Evolutionary conservation across 1,139 yeast species (phyloP).

Genomic region (Debaryomyces robertsiae): DNA sequence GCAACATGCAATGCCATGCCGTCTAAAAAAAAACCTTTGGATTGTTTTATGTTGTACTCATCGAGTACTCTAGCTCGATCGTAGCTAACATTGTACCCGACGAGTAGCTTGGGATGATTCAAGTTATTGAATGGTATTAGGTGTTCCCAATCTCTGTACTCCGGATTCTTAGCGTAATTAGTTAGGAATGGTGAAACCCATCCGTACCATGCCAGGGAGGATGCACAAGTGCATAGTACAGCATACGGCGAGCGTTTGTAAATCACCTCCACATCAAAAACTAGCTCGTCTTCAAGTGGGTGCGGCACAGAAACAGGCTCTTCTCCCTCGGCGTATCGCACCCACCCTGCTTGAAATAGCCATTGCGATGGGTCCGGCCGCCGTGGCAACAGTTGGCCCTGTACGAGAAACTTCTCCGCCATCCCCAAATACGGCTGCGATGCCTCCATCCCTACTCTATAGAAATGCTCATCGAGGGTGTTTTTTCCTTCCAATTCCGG

Average conservation of each 20-base stretch:
- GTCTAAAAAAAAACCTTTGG: slow-evolving; percentile 81
- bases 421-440: slow-evolving; percentile 61
- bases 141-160: slow-evolving; percentile 53
- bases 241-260: slow-evolving; percentile 77
- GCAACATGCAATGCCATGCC: slow-evolving; percentile 95
- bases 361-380: slow-evolving; percentile 51
- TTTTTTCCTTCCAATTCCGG: slow-evolving; percentile 69
- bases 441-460: slow-evolving; percentile 62
- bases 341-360: slow-evolving; percentile 78
- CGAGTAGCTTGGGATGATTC: slow-evolving; percentile 55
- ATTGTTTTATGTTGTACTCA: slow-evolving; percentile 69
- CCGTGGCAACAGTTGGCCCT: slow-evolving; percentile 38
- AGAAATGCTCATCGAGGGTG: slow-evolving; percentile 82
- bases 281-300: slow-evolving; percentile 69
- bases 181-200: slow-evolving; percentile 91
- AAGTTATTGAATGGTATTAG: slow-evolving; percentile 71
- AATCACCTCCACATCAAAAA: slow-evolving; percentile 88
- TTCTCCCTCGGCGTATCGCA: slow-evolving; percentile 59
- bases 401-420: slow-evolving; percentile 42
- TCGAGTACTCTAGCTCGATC: slow-evolving; percentile 87
- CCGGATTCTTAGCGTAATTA: slow-evolving; percentile 37
- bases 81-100: slow-evolving; percentile 90
- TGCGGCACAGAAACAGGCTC: slow-evolving; percentile 60
- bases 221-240: slow-evolving; percentile 79
- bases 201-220: slow-evolving; percentile 83